A percentile compares a stretch with the other conserved stretches of the same genome.
phyloP scores from a whole-genome alignment of 1,139 yeast genomes.

The Geotrichum fermentans region DNA sequence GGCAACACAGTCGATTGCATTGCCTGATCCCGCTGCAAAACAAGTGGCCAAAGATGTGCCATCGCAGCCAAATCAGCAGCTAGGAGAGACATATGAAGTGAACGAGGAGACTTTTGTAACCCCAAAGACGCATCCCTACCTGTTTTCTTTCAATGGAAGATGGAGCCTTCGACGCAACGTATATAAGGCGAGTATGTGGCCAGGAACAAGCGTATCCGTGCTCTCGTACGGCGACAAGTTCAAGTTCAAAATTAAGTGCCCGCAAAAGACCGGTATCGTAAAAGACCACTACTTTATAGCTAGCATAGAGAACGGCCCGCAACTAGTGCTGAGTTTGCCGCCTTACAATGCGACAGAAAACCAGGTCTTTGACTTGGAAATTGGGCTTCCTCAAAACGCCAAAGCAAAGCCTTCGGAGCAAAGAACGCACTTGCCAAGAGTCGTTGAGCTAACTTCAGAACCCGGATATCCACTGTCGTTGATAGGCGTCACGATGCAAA shows the following conservation, averaged over 20 bases:
- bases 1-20: too few relatives aligned
- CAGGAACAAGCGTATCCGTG: conserved; percentile 20
- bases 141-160: conserved; percentile 22
- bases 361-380: conserved; percentile 18
- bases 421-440: conserved; percentile 7
- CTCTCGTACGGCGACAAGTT: conserved; percentile 20
- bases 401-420: background rate
- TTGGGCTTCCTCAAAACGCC: conserved; percentile 12
- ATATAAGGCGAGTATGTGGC: conserved; percentile 22
- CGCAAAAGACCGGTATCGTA: conserved; percentile 11
- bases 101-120: conserved; percentile 17
- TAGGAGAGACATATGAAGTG: too few relatives aligned
- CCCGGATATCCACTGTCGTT: conserved; percentile 13
- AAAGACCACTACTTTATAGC: conserved; percentile 14
- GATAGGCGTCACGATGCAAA: conserved; percentile 16
- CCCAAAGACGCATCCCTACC: conserved; percentile 19
- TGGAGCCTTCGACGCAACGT: conserved; percentile 26
- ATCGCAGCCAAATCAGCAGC: too few relatives aligned
- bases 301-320: conserved; percentile 15
- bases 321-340: conserved; percentile 15
- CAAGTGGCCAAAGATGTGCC: too few relatives aligned
- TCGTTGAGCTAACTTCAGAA: conserved; percentile 19
- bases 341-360: conserved; percentile 18
- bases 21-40: too few relatives aligned
- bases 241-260: conserved; percentile 14